Evolutionary conservation across 345 rosid species (phyloP).

Genomic region (Kernera saxatilis): DNA sequence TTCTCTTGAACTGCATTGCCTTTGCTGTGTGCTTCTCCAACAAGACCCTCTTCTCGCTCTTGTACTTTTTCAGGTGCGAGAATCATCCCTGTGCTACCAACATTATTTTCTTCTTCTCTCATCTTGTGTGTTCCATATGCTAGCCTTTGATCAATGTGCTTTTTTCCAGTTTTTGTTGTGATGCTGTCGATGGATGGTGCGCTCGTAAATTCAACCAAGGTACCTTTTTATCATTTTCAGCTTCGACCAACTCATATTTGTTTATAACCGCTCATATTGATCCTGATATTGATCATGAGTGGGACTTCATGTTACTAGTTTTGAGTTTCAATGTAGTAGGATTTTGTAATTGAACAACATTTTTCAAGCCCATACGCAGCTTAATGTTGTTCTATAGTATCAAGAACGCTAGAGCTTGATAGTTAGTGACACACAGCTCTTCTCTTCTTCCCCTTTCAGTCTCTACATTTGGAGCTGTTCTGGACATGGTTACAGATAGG

Average conservation of each 20-base stretch:
- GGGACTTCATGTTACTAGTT: background rate
- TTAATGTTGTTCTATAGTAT: background rate
- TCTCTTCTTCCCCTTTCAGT: slow-evolving; percentile 40
- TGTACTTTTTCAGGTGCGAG: slow-evolving; percentile 68
- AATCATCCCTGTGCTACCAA: background rate
- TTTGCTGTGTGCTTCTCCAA: slow-evolving; percentile 78
- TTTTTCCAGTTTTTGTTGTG: slow-evolving; percentile 78
- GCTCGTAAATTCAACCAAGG: slow-evolving; percentile 98
- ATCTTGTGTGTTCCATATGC: background rate
- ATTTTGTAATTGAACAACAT: background rate
- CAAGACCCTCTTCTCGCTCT: slow-evolving; percentile 63
- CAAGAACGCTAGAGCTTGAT: background rate
- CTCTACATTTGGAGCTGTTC: slow-evolving; percentile 93
- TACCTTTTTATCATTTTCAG: slow-evolving; percentile 9
- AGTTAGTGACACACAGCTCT: slow-evolving; percentile 3
- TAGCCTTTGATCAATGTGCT: slow-evolving; percentile 3
- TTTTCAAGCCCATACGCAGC: background rate
- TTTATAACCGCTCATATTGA: background rate
- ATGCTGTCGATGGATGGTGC: slow-evolving; percentile 91
- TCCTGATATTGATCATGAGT: background rate
- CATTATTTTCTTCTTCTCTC: background rate
- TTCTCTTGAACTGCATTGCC: slow-evolving; percentile 70
- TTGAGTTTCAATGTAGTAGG: background rate
- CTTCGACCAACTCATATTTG: background rate
- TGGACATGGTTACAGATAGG: slow-evolving; percentile 99